Percentiles rank a stretch among this genome's conserved stretches.
phyloP scores from a whole-genome alignment of 129 eudicot species.

The Escallonia herrerae region DNA sequence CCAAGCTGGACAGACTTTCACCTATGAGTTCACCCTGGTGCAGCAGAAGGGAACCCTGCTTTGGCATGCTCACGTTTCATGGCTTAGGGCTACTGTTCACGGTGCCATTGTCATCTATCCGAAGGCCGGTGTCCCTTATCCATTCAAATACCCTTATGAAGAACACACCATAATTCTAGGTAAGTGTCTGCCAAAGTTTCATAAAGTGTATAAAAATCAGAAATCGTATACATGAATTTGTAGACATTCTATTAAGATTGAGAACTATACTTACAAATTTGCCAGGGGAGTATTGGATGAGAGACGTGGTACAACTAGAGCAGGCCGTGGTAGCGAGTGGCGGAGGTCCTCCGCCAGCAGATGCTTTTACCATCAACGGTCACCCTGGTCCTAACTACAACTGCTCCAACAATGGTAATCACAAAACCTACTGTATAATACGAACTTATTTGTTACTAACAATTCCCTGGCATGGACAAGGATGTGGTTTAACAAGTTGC shows the following conservation, averaged over 20 bases:
- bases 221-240: no score
- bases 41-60: slow-evolving; percentile 71
- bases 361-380: slow-evolving; percentile 73
- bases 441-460: no score
- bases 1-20: slow-evolving; percentile 62
- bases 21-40: slow-evolving; percentile 52
- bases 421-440: background rate
- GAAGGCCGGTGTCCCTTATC: slow-evolving; percentile 55
- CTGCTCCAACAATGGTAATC: slow-evolving; percentile 58
- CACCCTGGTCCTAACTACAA: slow-evolving; percentile 72
- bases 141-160: slow-evolving; percentile 59
- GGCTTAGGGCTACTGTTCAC: slow-evolving; percentile 82
- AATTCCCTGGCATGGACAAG: no score
- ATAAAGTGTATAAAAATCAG: no score
- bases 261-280: background rate
- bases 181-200: background rate
- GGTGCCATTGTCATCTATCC: slow-evolving; percentile 79
- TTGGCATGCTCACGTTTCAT: slow-evolving; percentile 79
- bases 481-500: no score
- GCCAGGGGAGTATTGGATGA: slow-evolving; percentile 67
- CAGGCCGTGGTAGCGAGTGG: slow-evolving; percentile 44
- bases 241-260: no score
- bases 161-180: slow-evolving; percentile 62
- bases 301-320: slow-evolving; percentile 53
- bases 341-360: slow-evolving; percentile 50